These are phyloP conservation scores for Albifimbria verrucaria DNA, from an alignment of 2,329 filamentous ascomycete genomes.

Conservation along the genomic window DNA sequence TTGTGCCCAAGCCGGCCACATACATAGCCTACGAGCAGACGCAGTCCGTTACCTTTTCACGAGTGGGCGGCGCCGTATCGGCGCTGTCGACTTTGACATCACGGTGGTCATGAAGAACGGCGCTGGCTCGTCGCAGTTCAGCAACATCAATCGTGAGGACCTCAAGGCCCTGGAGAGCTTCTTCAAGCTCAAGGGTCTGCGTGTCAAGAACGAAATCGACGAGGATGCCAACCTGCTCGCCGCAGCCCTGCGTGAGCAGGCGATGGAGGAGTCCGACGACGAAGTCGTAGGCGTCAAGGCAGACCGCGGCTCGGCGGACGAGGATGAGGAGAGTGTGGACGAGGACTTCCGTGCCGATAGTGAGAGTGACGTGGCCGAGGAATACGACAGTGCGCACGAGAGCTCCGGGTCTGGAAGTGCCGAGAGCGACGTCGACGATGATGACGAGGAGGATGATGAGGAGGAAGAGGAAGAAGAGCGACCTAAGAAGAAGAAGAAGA, in stretches of 20 bases:
- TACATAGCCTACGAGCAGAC: constrained; percentile 97
- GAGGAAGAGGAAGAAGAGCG: constrained; percentile 39
- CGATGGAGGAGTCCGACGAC: constrained; percentile 80
- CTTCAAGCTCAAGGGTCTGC: constrained; percentile 92
- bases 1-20: constrained; percentile 95
- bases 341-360: constrained; percentile 93
- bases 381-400: constrained; percentile 89
- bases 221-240: constrained; percentile 82
- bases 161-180: constrained; percentile 95
- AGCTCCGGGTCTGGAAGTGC: constrained; percentile 71
- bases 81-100: constrained; percentile 97
- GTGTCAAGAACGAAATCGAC: constrained; percentile 98
- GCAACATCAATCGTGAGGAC: constrained; percentile 98
- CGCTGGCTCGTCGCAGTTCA: constrained; percentile 90
- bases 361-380: constrained; percentile 93
- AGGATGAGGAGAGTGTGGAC: constrained; percentile 92
- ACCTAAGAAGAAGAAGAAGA: constrained; percentile 39
- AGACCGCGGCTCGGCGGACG: constrained; percentile 87
- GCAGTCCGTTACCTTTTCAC: constrained; percentile 87
- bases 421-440: constrained; percentile 45
- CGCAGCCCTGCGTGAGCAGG: constrained; percentile 79
- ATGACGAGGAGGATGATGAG: constrained; percentile 40
- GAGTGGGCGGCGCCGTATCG: constrained; percentile 89
- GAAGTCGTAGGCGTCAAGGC: constrained; percentile 67
- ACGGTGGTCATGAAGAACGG: constrained; percentile 86